Percentiles rank a stretch among this genome's conserved stretches.
These are phyloP conservation scores for Rhinocladiella similis DNA, from an alignment of 2,329 filamentous ascomycete species.

Conservation along the genomic window DNA sequence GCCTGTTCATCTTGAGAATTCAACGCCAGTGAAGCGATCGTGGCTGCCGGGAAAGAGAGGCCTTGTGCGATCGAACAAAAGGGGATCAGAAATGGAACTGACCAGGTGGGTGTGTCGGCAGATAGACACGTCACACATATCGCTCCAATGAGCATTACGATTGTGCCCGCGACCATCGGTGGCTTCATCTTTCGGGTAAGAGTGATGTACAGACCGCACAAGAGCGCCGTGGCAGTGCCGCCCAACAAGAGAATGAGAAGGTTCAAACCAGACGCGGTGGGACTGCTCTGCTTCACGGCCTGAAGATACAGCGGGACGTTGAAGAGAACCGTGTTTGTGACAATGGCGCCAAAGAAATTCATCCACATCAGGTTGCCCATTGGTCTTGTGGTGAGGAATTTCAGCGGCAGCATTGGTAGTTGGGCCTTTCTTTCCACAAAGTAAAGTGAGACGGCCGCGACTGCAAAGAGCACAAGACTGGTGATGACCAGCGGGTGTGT, in stretches of 20 bases:
- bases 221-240: conserved; percentile 42
- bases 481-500: conserved; percentile 59
- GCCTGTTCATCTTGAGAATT: conserved; percentile 47
- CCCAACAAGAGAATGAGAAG: conserved; percentile 62
- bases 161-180: conserved; percentile 41
- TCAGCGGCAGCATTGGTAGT: conserved; percentile 62
- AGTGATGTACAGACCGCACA: conserved; percentile 46
- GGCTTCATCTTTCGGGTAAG: conserved; percentile 44
- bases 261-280: conserved; percentile 67
- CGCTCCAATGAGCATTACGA: conserved; percentile 39
- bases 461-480: conserved; percentile 50
- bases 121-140: conserved; percentile 37
- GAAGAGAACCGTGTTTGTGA: conserved; percentile 57
- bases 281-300: conserved; percentile 64
- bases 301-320: conserved; percentile 72
- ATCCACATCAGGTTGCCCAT: conserved; percentile 59
- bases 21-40: conserved; percentile 43
- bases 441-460: conserved; percentile 54
- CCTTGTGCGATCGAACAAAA: conserved; percentile 44
- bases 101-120: conserved; percentile 40
- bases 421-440: conserved; percentile 52
- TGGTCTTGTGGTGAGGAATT: conserved; percentile 52
- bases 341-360: conserved; percentile 53
- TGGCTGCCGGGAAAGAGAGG: conserved; percentile 43
- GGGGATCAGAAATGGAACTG: conserved; percentile 43